Base-by-base conservation (phyloP, 352 stramenopile species). In the Pythium scleroteichum region DNA sequence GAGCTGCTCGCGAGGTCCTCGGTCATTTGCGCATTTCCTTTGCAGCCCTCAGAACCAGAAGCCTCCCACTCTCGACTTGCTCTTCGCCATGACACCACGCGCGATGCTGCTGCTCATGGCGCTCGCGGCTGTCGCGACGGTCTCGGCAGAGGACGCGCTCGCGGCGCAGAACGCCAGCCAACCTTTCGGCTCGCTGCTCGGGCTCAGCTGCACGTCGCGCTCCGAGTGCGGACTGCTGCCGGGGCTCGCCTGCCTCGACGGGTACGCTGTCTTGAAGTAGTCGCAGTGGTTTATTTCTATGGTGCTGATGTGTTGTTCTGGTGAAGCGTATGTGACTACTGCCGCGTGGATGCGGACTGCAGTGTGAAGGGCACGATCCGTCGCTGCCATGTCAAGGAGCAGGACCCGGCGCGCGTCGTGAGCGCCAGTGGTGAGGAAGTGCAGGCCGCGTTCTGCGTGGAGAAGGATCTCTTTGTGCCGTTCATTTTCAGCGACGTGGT, bases 391-490 rank as follows among this genome's bases (percentile, higher is more conserved):
- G 49, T 76, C 22, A 55, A 78, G 33, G 45, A 74, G 29, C 57
- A 42, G 26, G 7, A 46, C 38, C 55, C 54, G 7, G 45, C 68
- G 26, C 53, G 69, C 12, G 70, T 66, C 2, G 59, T 53, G 0
- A 79, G 72, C 26, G 75, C 70, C 4, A 38, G 29, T 2, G 68
- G 69, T 13, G 57, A 85, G 50, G 42, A 38, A 3, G 75, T 84
- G 4, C 44, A 59, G 0, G 69, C 75, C 0, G 72, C 80, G 45
- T 91, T 78, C 46, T 95, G 85, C 65, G 80, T 90, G 33, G 83
- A 95, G 39, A 95, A 95, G 49, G 65, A 95, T 42, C 61, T 95
- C 9, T 95, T 95, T 41, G 61, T 72, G 13, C 83, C 82, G 4
- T 94, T 95, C 51, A 82, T 82, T 19, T 69, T 64, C 56, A 87